Conservation (phyloP, 352 stramenopile genomes). For the Pythium aristosporum region DNA sequence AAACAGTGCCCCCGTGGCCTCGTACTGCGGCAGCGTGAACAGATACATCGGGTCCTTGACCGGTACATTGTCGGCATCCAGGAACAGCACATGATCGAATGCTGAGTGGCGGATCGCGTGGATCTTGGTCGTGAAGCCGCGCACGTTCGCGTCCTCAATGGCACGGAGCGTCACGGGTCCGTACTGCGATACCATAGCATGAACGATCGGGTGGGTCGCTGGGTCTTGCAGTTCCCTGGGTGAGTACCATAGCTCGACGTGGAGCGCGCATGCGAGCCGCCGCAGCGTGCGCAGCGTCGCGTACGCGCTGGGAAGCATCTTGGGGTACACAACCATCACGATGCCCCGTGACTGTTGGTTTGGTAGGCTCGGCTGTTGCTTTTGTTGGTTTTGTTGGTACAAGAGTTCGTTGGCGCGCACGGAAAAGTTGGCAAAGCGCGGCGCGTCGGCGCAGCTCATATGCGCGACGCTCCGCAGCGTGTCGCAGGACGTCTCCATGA, state of each 20-base stretch:
- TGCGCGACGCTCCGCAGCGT: conserved; percentile 48
- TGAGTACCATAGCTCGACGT: conserved; percentile 70
- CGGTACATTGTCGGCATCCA: conserved; percentile 71
- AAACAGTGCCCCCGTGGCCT: conserved; percentile 49
- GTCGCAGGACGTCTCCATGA: conserved; percentile 69
- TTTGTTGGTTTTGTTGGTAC: neutral
- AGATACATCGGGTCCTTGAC: conserved; percentile 65
- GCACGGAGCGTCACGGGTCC: conserved; percentile 42
- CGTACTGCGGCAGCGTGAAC: conserved; percentile 51
- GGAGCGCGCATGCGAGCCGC: conserved; percentile 46
- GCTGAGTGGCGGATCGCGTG: conserved; percentile 61
- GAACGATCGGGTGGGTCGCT: conserved; percentile 21
- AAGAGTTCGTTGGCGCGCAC: conserved; percentile 36
- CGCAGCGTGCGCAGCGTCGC: conserved; percentile 55
- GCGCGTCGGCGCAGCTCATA: conserved; percentile 54
- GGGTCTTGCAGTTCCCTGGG: conserved; percentile 17
- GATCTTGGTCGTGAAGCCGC: conserved; percentile 66
- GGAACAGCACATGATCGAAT: conserved; percentile 73
- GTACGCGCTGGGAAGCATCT: conserved; percentile 68
- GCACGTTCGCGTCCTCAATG: conserved; percentile 46
- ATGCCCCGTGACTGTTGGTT: conserved; percentile 38
- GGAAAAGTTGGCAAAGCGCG: conserved; percentile 66
- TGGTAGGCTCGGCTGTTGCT: neutral
- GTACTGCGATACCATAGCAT: conserved; percentile 35
- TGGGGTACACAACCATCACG: conserved; percentile 70